phyloP scores from a whole-genome alignment of 768 basidiomycete species.

The Collybiopsis luxurians region DNA sequence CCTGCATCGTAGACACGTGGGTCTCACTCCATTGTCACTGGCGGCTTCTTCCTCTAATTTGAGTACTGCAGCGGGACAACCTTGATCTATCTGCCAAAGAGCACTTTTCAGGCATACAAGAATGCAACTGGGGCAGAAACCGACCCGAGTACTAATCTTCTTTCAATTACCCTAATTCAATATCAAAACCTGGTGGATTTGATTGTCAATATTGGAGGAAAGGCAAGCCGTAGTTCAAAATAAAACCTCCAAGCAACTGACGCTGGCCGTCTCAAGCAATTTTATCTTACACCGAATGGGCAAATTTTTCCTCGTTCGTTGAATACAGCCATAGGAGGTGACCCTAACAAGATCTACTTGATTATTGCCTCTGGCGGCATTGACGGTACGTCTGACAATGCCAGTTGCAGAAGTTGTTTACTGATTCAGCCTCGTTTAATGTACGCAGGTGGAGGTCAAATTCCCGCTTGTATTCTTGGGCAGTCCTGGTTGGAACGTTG shows the following conservation, averaged over 20 bases:
- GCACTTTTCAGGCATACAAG: constrained; percentile 43
- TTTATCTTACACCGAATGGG: constrained; percentile 38
- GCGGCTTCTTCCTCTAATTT: neutral
- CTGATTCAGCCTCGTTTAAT: neutral
- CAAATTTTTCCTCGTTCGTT: constrained; percentile 35
- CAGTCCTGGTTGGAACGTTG: neutral
- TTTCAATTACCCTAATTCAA: constrained; percentile 49
- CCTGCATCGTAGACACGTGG: neutral
- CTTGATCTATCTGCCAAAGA: constrained; percentile 45
- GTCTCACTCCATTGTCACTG: neutral
- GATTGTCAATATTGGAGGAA: constrained; percentile 47
- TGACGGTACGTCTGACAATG: constrained; percentile 35
- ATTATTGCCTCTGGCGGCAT: constrained; percentile 24
- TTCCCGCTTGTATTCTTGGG: constrained; percentile 44
- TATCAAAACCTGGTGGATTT: constrained; percentile 51
- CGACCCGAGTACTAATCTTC: constrained; percentile 34
- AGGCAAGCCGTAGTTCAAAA: too few relatives aligned
- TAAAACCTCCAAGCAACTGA: too few relatives aligned
- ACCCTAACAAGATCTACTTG: constrained; percentile 26
- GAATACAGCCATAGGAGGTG: constrained; percentile 32
- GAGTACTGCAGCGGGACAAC: constrained; percentile 41
- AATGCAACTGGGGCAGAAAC: constrained; percentile 33
- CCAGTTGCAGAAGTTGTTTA: too few relatives aligned
- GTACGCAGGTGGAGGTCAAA: too few relatives aligned
- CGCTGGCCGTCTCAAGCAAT: too few relatives aligned